Evolutionary conservation across 2,329 filamentous ascomycete species (phyloP).

Genomic region (Colletotrichum sp.): DNA sequence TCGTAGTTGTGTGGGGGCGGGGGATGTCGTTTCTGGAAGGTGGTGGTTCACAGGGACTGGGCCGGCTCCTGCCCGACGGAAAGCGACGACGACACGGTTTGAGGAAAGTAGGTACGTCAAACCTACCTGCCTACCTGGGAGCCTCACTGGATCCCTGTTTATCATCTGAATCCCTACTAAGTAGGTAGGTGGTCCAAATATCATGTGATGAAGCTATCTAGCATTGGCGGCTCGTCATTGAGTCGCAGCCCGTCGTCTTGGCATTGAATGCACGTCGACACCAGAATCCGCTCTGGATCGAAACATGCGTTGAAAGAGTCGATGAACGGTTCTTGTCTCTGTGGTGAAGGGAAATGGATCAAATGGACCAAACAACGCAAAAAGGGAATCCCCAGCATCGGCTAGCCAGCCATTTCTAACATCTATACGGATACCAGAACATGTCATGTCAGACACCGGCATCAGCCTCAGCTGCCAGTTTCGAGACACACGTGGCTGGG

Average conservation of each 20-base stretch:
- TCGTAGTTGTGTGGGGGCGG: conserved; percentile 15
- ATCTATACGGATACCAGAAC: neutral
- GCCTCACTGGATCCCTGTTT: neutral
- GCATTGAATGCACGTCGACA: neutral
- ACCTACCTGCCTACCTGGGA: neutral
- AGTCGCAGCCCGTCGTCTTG: neutral
- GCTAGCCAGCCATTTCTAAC: neutral
- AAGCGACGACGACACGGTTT: neutral
- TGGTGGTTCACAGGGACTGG: neutral
- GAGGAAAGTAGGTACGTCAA: neutral
- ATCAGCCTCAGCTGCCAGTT: neutral
- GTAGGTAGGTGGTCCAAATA: neutral
- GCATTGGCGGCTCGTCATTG: neutral
- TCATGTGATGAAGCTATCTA: neutral
- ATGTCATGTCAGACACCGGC: neutral
- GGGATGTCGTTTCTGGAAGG: neutral
- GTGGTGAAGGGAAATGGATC: neutral
- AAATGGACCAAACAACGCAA: neutral
- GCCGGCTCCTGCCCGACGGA: neutral
- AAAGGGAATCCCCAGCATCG: rapidly evolving
- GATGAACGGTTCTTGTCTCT: neutral
- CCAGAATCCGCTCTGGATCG: neutral
- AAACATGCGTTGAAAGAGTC: neutral
- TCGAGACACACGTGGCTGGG: neutral
- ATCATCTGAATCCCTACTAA: neutral